phyloP scores from a whole-genome alignment of 2,329 filamentous ascomycete species.

The Aplosporella prunicola region DNA sequence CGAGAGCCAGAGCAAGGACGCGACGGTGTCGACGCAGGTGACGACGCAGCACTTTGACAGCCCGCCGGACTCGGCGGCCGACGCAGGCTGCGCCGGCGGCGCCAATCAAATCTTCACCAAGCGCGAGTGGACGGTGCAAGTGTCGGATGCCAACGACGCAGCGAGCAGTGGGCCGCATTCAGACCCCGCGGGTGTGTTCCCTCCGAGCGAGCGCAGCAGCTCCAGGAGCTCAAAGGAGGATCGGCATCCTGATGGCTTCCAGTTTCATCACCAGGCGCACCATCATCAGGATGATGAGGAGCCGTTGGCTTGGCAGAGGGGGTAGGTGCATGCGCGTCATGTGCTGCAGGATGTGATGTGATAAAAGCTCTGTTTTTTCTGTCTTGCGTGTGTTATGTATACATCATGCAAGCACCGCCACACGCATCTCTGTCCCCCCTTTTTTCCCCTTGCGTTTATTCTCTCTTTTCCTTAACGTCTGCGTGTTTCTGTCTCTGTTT shows the following conservation, averaged over 20 bases:
- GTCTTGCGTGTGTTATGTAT: too few relatives aligned
- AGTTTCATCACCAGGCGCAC: neutral
- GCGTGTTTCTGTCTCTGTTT: too few relatives aligned
- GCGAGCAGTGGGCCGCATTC: neutral
- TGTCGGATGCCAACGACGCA: conserved; percentile 1
- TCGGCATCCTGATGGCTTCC: neutral
- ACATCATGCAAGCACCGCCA: too few relatives aligned
- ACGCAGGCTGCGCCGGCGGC: neutral
- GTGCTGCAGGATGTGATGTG: too few relatives aligned
- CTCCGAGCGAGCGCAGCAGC: too few relatives aligned
- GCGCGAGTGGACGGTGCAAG: conserved; percentile 6
- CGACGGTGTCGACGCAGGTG: conserved; percentile 3
- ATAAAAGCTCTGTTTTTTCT: too few relatives aligned
- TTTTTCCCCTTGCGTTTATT: too few relatives aligned
- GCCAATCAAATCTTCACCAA: conserved; percentile 4
- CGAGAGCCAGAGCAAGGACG: neutral
- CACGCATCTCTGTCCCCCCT: too few relatives aligned
- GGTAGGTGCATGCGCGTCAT: too few relatives aligned
- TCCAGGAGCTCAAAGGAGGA: conserved; percentile 3
- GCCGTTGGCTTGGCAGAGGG: conserved; percentile 1
- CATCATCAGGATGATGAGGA: conserved; percentile 4
- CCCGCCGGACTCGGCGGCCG: neutral
- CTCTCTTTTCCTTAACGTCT: too few relatives aligned
- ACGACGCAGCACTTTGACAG: neutral
- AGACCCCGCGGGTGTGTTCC: too few relatives aligned